phyloP scores from a whole-genome alignment of 495 filamentous ascomycete genomes.

The Neurospora tetraspora region DNA sequence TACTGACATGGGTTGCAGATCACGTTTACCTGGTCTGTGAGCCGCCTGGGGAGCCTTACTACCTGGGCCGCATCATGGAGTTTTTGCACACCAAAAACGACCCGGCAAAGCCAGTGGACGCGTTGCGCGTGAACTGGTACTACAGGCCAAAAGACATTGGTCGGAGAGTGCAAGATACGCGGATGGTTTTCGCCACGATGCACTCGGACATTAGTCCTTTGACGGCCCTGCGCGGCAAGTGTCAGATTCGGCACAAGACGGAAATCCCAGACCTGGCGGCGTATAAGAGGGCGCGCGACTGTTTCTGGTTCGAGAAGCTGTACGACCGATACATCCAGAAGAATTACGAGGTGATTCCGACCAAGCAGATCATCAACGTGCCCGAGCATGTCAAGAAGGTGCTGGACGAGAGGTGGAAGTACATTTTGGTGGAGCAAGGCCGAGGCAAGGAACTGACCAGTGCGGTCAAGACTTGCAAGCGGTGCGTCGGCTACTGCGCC shows the following conservation, averaged over 20 bases:
- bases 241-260: conserved; percentile 72
- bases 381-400: conserved; percentile 88
- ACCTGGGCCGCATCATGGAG: conserved; percentile 95
- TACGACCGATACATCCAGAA: conserved; percentile 98
- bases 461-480: conserved; percentile 92
- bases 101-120: conserved; percentile 62
- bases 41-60: conserved; percentile 96
- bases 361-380: conserved; percentile 88
- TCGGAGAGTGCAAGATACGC: conserved; percentile 78
- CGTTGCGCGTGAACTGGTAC: conserved; percentile 93
- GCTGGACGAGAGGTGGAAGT: conserved; percentile 90
- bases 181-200: conserved; percentile 91
- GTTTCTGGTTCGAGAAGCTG: conserved; percentile 95
- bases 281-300: conserved; percentile 72
- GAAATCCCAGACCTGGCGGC: conserved; percentile 76
- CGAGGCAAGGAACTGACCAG: conserved; percentile 92
- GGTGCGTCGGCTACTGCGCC: conserved; percentile 80
- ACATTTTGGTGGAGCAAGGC: conserved; percentile 82
- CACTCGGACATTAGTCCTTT: conserved; percentile 94
- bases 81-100: conserved; percentile 77
- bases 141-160: conserved; percentile 94
- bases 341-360: conserved; percentile 93
- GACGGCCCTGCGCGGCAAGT: conserved; percentile 85
- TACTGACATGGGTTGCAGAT: conserved; percentile 49
- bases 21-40: conserved; percentile 97